These are phyloP conservation scores for Pichia cactophila DNA, from an alignment of 1,139 yeast genomes.

Conservation along the genomic window DNA sequence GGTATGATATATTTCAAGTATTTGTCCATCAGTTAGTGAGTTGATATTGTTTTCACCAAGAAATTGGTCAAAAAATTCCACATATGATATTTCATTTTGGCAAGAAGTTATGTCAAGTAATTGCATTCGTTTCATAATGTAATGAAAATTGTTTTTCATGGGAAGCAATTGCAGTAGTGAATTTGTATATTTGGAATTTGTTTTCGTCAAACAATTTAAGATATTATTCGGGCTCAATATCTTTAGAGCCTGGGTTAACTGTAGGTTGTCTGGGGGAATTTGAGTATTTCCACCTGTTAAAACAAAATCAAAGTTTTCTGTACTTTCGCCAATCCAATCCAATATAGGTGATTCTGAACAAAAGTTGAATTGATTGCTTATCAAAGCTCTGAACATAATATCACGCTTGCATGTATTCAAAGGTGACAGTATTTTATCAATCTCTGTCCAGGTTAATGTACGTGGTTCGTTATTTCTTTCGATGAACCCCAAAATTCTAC, in stretches of 20 bases:
- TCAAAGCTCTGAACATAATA: background rate
- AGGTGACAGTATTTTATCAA: background rate
- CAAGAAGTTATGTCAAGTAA: background rate
- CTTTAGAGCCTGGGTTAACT: background rate
- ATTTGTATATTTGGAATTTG: background rate
- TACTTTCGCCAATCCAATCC: constrained; percentile 1
- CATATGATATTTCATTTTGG: background rate
- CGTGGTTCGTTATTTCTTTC: background rate
- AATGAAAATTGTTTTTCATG: too few species aligned
- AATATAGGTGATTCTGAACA: background rate
- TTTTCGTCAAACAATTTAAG: background rate
- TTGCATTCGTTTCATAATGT: background rate
- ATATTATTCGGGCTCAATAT: background rate
- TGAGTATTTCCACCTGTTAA: background rate
- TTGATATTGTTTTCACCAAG: background rate
- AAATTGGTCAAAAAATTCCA: background rate
- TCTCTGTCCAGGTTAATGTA: background rate
- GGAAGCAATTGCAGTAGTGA: background rate
- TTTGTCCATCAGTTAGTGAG: background rate
- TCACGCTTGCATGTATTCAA: background rate
- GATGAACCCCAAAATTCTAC: background rate
- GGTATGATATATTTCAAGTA: background rate
- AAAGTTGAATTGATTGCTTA: background rate
- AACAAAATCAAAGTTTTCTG: background rate
- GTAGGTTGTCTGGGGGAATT: background rate